A percentile compares a stretch with the other conserved stretches of the same genome.
phyloP scores from a whole-genome alignment of 108 stramenopile species.

The Tribonema minus region DNA sequence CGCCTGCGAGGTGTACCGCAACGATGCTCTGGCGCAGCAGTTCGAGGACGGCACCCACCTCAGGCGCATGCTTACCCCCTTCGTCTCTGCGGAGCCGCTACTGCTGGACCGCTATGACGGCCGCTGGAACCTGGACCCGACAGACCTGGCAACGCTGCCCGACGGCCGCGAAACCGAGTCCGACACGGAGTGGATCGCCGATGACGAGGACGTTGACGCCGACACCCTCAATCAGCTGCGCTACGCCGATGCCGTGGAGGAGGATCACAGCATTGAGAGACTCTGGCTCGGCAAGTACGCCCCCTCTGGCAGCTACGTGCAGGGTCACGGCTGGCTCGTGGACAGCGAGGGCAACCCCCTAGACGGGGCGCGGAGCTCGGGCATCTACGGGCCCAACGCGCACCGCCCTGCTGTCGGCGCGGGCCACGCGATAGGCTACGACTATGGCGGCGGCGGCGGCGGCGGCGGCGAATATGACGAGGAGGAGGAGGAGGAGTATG shows the following conservation, averaged over 20 bases:
- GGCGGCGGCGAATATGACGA: background rate
- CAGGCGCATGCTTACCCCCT: background rate
- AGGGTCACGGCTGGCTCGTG: background rate
- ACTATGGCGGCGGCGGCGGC: background rate
- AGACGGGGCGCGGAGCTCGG: background rate
- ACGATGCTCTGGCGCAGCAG: background rate
- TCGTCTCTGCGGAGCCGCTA: background rate
- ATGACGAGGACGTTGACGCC: background rate
- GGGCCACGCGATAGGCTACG: background rate
- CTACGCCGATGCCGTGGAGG: conserved; percentile 6
- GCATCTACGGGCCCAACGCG: background rate
- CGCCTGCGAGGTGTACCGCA: conserved; percentile 19
- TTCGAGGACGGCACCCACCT: conserved; percentile 21
- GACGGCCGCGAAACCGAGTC: background rate
- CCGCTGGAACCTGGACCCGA: conserved; percentile 32
- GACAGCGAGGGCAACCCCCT: background rate
- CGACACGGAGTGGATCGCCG: background rate
- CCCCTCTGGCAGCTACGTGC: conserved; percentile 29
- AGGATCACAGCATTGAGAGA: conserved; percentile 14
- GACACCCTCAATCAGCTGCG: background rate
- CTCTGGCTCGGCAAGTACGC: conserved; percentile 34
- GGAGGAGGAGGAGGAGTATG: background rate
- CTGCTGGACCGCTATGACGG: conserved; percentile 40
- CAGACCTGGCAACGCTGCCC: conserved; percentile 1
- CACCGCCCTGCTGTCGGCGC: background rate